Conservation (phyloP, 2,329 filamentous ascomycete species). For the Arthroderma uncinatum region DNA sequence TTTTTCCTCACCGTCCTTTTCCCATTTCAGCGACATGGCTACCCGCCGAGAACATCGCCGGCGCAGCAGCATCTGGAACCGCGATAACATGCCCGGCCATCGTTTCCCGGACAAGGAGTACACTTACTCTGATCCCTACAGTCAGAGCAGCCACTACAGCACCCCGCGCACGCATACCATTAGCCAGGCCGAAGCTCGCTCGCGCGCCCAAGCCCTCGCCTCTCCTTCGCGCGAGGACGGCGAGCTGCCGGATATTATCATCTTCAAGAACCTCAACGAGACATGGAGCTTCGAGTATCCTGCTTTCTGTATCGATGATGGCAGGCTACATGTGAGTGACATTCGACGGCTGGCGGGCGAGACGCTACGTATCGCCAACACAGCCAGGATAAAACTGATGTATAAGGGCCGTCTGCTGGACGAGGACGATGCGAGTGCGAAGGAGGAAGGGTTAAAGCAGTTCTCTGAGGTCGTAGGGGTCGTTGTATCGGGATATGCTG, state of each 20-base stretch:
- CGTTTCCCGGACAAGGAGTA: background rate
- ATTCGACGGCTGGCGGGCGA: constrained; percentile 33
- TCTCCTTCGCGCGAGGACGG: constrained; percentile 17
- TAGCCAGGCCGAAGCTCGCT: background rate
- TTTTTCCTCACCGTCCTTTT: background rate
- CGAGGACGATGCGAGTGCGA: constrained; percentile 30
- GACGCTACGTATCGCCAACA: constrained; percentile 26
- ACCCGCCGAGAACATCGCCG: background rate
- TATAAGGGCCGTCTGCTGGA: constrained; percentile 39
- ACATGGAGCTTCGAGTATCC: constrained; percentile 36
- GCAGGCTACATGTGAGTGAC: constrained; percentile 32
- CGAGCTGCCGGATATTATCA: constrained; percentile 33
- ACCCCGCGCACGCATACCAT: background rate
- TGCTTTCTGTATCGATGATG: constrained; percentile 38
- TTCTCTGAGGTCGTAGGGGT: constrained; percentile 39
- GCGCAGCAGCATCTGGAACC: background rate
- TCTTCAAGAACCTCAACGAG: constrained; percentile 33
- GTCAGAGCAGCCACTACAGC: background rate
- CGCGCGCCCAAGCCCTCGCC: background rate
- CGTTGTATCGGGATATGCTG: constrained; percentile 16
- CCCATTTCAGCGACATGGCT: background rate
- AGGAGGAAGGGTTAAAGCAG: constrained; percentile 37
- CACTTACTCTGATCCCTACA: background rate
- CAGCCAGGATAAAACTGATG: constrained; percentile 32
- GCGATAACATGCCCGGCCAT: background rate